Percentiles rank a stretch among this genome's conserved stretches.
These are phyloP conservation scores for Lotmaria passim DNA, from an alignment of 208 protist species.

Conservation along the genomic window DNA sequence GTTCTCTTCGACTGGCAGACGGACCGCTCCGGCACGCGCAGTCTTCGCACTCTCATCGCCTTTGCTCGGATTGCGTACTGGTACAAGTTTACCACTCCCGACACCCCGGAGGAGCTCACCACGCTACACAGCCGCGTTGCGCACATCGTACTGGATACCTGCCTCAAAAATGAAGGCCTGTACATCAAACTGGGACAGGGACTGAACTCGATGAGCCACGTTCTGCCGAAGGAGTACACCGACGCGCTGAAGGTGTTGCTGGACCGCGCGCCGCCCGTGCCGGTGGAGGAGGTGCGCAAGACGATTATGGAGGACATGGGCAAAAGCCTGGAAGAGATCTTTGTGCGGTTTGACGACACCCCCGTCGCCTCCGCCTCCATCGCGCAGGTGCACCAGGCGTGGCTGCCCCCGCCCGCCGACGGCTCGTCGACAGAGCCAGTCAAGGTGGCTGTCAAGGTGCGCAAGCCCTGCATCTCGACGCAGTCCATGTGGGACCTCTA, in stretches of 20 bases:
- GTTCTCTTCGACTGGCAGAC: constrained; percentile 49
- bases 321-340: constrained; percentile 67
- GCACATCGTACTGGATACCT: constrained; percentile 56
- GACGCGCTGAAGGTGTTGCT: constrained; percentile 76
- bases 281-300: constrained; percentile 47
- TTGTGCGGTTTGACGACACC: constrained; percentile 85
- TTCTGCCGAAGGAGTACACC: constrained; percentile 86
- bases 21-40: constrained; percentile 71
- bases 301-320: constrained; percentile 77
- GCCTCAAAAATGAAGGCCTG: constrained; percentile 82
- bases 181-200: constrained; percentile 92
- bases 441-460: constrained; percentile 95
- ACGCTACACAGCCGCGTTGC: constrained; percentile 57
- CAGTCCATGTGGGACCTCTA: constrained; percentile 88
- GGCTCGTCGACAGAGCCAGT: constrained; percentile 22
- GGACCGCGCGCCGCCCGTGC: constrained; percentile 64
- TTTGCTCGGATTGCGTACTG: constrained; percentile 45
- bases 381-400: constrained; percentile 92
- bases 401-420: constrained; percentile 39
- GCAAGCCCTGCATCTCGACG: constrained; percentile 80
- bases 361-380: constrained; percentile 95
- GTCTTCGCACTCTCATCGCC: constrained; percentile 50
- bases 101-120: constrained; percentile 59
- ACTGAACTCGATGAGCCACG: constrained; percentile 88
- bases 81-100: constrained; percentile 74